Evolutionary conservation across 352 stramenopile genomes (phyloP), one percentile per base, ranked within the genome.

Genomic region (Elongisporangium anandrum): DNA sequence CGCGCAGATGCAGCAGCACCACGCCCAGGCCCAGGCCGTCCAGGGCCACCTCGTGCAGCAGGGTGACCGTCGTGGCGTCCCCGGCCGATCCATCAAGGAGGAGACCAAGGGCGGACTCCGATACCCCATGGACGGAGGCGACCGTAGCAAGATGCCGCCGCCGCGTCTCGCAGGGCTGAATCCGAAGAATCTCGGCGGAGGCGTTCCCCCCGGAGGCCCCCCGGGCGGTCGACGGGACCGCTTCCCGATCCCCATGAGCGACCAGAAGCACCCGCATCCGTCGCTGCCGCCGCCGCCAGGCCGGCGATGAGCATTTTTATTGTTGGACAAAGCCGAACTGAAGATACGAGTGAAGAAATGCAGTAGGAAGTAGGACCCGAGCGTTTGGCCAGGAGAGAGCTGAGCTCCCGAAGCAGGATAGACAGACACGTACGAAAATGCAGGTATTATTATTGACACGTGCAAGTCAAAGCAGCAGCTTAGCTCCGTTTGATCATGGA

Each of bases 171-270:
- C 78, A 52, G 79, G 81, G 41, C 54, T 91, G 55, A 91, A 91
- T 65, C 77, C 81, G 50, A 91, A 91, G 64, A 88, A 87, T 55
- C 54, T 91, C 4, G 81, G 76, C 29, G 68, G 66, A n/a, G 34
- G 34, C 13, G 34, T 45, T 2, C 79, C 79, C 12, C 60, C 62
- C 21, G 75, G 72, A 24, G 72, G 81, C 50, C 69, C 67, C 16
- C 76, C 78, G 21, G 65, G 61, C 52, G 74, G 72, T 12, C 78
- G 81, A 61, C 78, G 81, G 34, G 81, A 91, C 66, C 71, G 74
- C 29, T 91, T 91, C 64, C 79, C 81, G 51, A 86, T 91, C 56
- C 81, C 81, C 0, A 88, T 88, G 75, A 74, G 62, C 54, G 81
- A 88, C 57, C 78, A 78, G 56, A 88, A 91, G 70, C 81, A 90